These are phyloP conservation scores for Nicotiana tomentosiformis DNA, from an alignment of 257 asterid species.

Conservation along the genomic window DNA sequence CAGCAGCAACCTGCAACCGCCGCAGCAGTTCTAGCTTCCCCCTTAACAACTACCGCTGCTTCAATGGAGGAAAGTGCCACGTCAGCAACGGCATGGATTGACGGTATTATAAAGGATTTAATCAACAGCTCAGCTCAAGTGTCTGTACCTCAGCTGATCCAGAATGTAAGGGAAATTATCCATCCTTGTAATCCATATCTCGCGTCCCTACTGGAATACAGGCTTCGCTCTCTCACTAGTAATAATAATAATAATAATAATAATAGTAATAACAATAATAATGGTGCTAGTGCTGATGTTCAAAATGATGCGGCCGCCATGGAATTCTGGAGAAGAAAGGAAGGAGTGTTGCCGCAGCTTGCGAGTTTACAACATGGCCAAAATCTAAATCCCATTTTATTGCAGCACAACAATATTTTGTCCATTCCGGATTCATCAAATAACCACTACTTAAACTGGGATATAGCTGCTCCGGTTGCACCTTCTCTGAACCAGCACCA, in stretches of 20 bases:
- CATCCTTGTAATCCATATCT: slow-evolving; percentile 93
- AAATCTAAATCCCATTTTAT: background rate
- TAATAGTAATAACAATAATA: background rate
- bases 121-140: slow-evolving; percentile 62
- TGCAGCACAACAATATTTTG: background rate
- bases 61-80: slow-evolving; percentile 45
- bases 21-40: background rate
- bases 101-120: slow-evolving; percentile 81
- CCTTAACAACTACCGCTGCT: background rate
- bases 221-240: slow-evolving; percentile 67
- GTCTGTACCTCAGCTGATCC: slow-evolving; percentile 81
- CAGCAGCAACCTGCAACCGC: slow-evolving; percentile 12
- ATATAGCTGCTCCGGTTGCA: slow-evolving; percentile 7
- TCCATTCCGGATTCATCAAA: slow-evolving; percentile 16
- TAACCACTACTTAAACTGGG: slow-evolving; percentile 32
- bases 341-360: slow-evolving; percentile 11
- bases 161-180: slow-evolving; percentile 81
- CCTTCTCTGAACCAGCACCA: background rate
- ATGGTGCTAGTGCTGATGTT: background rate
- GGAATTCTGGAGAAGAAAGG: slow-evolving; percentile 22
- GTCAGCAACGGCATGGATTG: slow-evolving; percentile 71
- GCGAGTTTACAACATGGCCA: slow-evolving; percentile 15
- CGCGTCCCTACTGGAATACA: slow-evolving; percentile 62
- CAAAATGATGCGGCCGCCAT: background rate
- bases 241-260: background rate